These are phyloP conservation scores for Leishmania tarentolae DNA, from an alignment of 208 protist species.

Conservation along the genomic window DNA sequence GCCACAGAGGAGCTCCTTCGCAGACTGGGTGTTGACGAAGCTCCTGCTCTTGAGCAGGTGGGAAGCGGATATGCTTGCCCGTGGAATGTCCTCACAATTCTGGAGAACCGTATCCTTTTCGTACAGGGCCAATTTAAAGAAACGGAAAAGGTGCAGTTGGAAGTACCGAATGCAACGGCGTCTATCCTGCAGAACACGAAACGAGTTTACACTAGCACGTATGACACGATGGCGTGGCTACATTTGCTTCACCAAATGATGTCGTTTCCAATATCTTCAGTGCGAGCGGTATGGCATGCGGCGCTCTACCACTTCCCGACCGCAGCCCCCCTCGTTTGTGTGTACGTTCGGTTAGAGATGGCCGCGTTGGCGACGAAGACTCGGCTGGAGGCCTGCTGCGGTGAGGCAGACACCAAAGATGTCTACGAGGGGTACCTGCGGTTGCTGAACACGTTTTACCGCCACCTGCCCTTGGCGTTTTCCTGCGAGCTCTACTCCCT, in stretches of 20 bases:
- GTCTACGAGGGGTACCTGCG: conserved; percentile 65
- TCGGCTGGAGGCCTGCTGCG: conserved; percentile 50
- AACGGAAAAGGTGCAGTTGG: conserved; percentile 33
- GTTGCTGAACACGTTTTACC: conserved; percentile 79
- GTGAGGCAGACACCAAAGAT: conserved; percentile 63
- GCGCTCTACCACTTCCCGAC: conserved; percentile 80
- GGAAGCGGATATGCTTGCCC: conserved; percentile 57
- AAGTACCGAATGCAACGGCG: conserved; percentile 66
- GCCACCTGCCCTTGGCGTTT: conserved; percentile 75
- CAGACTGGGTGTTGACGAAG: conserved; percentile 52
- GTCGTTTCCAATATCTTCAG: conserved; percentile 66
- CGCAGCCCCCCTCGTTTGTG: conserved; percentile 45
- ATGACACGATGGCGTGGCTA: conserved; percentile 69
- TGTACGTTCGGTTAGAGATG: conserved; percentile 70
- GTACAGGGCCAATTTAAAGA: conserved; percentile 20
- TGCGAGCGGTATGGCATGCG: conserved; percentile 71
- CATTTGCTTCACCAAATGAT: conserved; percentile 60
- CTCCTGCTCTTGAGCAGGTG: conserved; percentile 52
- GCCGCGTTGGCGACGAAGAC: conserved; percentile 40
- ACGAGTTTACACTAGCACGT: conserved; percentile 54
- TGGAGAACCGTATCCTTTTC: conserved; percentile 33
- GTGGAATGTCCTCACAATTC: conserved; percentile 74
- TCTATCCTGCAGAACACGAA: conserved; percentile 42
- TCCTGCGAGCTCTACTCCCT: conserved; percentile 75
- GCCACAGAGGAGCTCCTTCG: conserved; percentile 22